Evolutionary conservation across 2,329 filamentous ascomycete species (phyloP).

Genomic region (Salinomyces thailandicus): DNA sequence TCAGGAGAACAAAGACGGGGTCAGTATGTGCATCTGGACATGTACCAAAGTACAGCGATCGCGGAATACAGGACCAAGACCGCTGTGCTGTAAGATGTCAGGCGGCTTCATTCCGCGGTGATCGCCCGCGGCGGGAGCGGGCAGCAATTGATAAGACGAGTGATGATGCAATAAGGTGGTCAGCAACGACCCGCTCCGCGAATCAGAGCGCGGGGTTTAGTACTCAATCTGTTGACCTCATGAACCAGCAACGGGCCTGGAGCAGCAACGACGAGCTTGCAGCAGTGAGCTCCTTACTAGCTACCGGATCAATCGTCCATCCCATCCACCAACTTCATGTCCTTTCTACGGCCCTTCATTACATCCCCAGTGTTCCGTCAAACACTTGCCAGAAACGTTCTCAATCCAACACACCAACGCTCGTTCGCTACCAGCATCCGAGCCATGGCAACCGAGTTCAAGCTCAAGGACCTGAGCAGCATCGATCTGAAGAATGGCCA

Average conservation of each 20-base stretch:
- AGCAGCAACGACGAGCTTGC: background rate
- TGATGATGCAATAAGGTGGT: background rate
- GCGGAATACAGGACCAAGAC: too few relatives aligned
- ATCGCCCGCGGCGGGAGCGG: too few relatives aligned
- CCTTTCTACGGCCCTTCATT: constrained; percentile 4
- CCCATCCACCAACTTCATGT: constrained; percentile 4
- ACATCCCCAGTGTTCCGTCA: constrained; percentile 4
- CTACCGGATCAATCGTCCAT: background rate
- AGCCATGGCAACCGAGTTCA: constrained; percentile 39
- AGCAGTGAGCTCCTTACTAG: background rate
- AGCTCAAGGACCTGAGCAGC: constrained; percentile 65
- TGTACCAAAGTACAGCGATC: too few relatives aligned
- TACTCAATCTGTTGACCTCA: background rate
- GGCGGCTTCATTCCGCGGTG: too few relatives aligned
- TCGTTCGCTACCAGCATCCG: constrained; percentile 4
- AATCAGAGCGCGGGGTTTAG: background rate
- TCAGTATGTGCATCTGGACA: too few relatives aligned
- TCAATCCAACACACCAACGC: constrained; percentile 2
- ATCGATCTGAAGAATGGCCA: constrained; percentile 67
- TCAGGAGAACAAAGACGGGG: too few relatives aligned
- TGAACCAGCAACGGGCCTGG: background rate
- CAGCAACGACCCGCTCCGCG: background rate
- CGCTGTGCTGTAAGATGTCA: too few relatives aligned
- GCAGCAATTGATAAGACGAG: background rate
- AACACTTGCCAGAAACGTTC: background rate